Evolutionary conservation across 139 green algal genomes (phyloP).

Genomic region (Deuterostichococcus epilithicus): DNA sequence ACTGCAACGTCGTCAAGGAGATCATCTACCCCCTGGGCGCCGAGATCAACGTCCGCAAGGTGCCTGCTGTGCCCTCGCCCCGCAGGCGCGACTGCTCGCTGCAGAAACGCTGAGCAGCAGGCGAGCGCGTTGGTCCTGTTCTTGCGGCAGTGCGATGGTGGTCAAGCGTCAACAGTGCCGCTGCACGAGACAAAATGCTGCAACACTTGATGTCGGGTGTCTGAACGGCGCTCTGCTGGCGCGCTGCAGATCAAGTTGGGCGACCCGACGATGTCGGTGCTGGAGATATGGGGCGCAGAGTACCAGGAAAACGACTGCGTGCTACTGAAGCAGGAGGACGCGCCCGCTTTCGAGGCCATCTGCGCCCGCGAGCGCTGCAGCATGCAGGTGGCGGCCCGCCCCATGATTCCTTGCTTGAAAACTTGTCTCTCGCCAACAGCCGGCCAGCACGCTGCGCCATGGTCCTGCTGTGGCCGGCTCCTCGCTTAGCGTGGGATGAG

Average conservation of each 20-base stretch:
- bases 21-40: constrained; percentile 97
- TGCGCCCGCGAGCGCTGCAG: constrained; percentile 87
- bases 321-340: constrained; percentile 79
- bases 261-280: constrained; percentile 93
- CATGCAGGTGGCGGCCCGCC: constrained; percentile 68
- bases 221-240: too few relatives aligned
- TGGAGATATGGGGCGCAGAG: constrained; percentile 99
- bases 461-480: too few relatives aligned
- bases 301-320: constrained; percentile 99
- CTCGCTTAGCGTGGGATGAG: too few relatives aligned
- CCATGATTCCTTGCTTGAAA: background rate
- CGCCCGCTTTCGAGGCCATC: constrained; percentile 73
- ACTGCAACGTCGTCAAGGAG: constrained; percentile 99
- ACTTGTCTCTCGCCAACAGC: background rate
- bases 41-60: constrained; percentile 88
- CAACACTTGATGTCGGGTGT: background rate
- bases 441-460: background rate
- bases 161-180: too few relatives aligned
- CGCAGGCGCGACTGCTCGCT: too few relatives aligned
- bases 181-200: too few relatives aligned
- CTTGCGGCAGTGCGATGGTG: too few relatives aligned
- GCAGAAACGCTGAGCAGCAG: too few relatives aligned
- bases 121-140: too few relatives aligned
- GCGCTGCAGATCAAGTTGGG: constrained; percentile 61
- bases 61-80: constrained; percentile 10